Evolutionary conservation across 2,329 filamentous ascomycete species (phyloP), one percentile per base, ranked within the genome.

Genomic region (Conoideocrella luteorostrata): DNA sequence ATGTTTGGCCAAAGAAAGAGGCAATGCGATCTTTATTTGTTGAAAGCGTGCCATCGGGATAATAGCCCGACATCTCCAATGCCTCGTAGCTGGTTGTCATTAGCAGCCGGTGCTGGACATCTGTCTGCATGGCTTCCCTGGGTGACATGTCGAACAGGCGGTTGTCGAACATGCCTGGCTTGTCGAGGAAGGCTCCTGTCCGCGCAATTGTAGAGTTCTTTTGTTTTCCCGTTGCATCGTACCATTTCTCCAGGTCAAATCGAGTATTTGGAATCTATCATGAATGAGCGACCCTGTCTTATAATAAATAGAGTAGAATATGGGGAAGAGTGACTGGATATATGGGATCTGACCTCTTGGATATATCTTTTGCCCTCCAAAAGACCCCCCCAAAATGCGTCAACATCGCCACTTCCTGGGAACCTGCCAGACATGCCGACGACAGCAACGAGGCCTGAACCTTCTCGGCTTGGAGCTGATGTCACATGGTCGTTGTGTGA

Each of bases 121-220:
- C 80, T 4, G 77, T 81, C 51, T 47, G 23, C 47, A 54, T 72
- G 24, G 82, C 81, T 60, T 85, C 82, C 48, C 79, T 75, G 5
- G 81, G 80, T 42, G 80, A 84, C 75, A 85, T 83, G 61, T 82
- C 82, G 73, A 85, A 85, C 65, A 84, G 84, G 1, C 75, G 68
- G 22, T 78, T 75, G 50, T 85, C 81, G 54, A 85, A 85, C 23
- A 21, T 20, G 18, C 34, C 34, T 4, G 34, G 34, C 34, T 22
- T 36, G 11, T 36, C 34, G 7, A 34, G 32, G 32, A 34, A 34
- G 5, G 32, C 32, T 34, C 32, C 32, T 18, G 32, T 34, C 15
- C 32, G 32, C n/a, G 32, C 32, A 9, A 34, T 20, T 15, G 32
- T 34, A 6, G 32, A 34, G 15, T 34, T 34, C 3, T 34, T 34